phyloP scores from a whole-genome alignment of 208 protist species.

The Trypanosoma congolense region DNA sequence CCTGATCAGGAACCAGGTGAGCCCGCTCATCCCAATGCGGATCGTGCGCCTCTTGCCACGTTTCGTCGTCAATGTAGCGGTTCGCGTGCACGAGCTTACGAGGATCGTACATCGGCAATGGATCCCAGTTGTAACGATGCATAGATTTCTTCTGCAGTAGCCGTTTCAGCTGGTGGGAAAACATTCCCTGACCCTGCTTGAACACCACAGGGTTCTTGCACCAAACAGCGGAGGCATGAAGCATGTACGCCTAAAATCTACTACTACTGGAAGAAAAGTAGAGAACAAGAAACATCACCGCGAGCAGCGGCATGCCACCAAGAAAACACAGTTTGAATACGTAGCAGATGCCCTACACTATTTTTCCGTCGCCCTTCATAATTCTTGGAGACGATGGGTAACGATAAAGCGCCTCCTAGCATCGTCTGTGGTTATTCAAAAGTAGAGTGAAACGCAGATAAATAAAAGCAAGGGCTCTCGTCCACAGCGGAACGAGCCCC shows the following conservation, averaged over 20 bases:
- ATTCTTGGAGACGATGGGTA: no score
- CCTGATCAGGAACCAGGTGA: conserved; percentile 82
- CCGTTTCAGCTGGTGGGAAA: conserved; percentile 86
- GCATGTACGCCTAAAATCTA: conserved; percentile 31
- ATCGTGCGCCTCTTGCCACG: conserved; percentile 76
- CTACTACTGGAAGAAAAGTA: background rate
- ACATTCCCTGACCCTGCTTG: conserved; percentile 90
- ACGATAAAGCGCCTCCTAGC: no score
- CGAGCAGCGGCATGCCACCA: no score
- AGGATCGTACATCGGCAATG: conserved; percentile 87
- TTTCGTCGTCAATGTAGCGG: conserved; percentile 74
- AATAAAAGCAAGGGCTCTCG: no score
- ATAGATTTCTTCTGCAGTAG: conserved; percentile 89
- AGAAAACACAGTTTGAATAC: background rate
- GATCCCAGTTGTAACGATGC: conserved; percentile 87
- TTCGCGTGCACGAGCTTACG: conserved; percentile 81
- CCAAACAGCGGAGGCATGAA: conserved; percentile 28
- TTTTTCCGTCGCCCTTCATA: no score
- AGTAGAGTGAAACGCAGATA: no score
- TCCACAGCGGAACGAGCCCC: no score
- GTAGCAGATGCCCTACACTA: no score
- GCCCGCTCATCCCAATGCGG: conserved; percentile 69
- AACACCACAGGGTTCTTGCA: conserved; percentile 87
- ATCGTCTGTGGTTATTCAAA: no score
- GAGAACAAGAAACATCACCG: conserved; percentile 1